Percentiles rank a stretch among this genome's conserved stretches.
These are phyloP conservation scores for Cyberlindnera nakhonratchasimensis DNA, from an alignment of 805 yeast genomes.

Conservation along the genomic window DNA sequence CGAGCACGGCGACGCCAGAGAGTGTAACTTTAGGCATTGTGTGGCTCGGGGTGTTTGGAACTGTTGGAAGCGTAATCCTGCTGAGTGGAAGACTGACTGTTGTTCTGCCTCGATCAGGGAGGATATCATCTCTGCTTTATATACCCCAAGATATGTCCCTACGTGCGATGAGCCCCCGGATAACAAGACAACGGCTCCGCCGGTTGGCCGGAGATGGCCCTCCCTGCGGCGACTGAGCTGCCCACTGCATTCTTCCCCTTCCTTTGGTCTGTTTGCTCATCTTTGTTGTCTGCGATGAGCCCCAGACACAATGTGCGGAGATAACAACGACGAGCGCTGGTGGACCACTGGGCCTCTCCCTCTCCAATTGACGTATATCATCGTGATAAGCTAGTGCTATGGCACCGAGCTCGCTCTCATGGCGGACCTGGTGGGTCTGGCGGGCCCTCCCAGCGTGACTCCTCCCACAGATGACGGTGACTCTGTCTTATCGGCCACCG, in stretches of 20 bases:
- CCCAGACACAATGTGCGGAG: background rate
- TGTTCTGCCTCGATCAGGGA: too few relatives aligned
- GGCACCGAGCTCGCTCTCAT: too few relatives aligned
- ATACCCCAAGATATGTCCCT: background rate
- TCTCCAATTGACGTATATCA: background rate
- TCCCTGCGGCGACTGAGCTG: too few relatives aligned
- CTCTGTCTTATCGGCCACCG: constrained; percentile 10
- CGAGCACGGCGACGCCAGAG: constrained; percentile 35
- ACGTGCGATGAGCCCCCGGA: background rate
- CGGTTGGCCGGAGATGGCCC: constrained; percentile 1
- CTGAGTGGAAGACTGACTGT: background rate
- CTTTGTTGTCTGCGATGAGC: too few relatives aligned
- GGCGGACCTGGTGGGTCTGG: too few relatives aligned
- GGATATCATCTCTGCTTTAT: background rate
- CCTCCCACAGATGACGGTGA: too few relatives aligned
- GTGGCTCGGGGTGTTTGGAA: background rate
- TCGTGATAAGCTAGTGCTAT: too few relatives aligned
- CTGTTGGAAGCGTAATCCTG: background rate
- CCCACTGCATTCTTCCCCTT: too few relatives aligned
- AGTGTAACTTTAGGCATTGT: constrained; percentile 26
- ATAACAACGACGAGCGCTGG: too few relatives aligned
- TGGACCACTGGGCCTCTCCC: background rate
- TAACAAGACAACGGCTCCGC: background rate
- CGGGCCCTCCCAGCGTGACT: too few relatives aligned
- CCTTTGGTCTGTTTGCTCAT: too few relatives aligned